Percentiles rank a stretch among this genome's conserved stretches.
phyloP scores from a whole-genome alignment of 352 stramenopile species.

The Saprolegnia parasitica region DNA sequence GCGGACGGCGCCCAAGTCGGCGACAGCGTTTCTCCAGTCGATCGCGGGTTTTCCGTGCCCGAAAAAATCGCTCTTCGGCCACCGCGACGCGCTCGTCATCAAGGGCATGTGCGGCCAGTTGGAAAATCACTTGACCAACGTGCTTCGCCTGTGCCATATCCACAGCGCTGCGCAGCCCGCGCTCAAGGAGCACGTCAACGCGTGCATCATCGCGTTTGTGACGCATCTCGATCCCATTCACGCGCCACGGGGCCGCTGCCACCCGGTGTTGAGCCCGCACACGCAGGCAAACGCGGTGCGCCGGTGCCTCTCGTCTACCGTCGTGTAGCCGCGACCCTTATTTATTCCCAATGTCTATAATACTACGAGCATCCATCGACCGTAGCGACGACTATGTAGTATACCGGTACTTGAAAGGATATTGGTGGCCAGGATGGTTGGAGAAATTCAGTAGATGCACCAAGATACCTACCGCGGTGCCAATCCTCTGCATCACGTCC shows the following conservation, averaged over 20 bases:
- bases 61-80: not conserved
- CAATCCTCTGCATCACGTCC: too few relatives aligned
- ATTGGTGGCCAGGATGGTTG: too few relatives aligned
- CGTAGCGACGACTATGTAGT: too few relatives aligned
- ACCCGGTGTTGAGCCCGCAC: not conserved
- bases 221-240: not conserved
- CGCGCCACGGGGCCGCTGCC: not conserved
- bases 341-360: not conserved
- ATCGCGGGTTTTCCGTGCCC: constrained; percentile 5
- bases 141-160: not conserved
- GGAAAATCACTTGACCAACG: constrained; percentile 9
- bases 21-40: not conserved
- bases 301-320: constrained; percentile 4
- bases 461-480: too few relatives aligned
- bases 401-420: too few relatives aligned
- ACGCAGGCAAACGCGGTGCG: not conserved
- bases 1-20: not conserved
- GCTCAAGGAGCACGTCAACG: not conserved
- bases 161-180: not conserved
- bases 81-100: constrained; percentile 1
- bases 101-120: constrained; percentile 11
- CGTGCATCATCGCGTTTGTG: not conserved
- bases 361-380: too few relatives aligned
- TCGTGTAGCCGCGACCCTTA: constrained; percentile 1
- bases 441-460: too few relatives aligned